Base-by-base conservation (phyloP, 228 moss, liverwort and hornwort genomes). In the Sphagnum magellanicum region DNA sequence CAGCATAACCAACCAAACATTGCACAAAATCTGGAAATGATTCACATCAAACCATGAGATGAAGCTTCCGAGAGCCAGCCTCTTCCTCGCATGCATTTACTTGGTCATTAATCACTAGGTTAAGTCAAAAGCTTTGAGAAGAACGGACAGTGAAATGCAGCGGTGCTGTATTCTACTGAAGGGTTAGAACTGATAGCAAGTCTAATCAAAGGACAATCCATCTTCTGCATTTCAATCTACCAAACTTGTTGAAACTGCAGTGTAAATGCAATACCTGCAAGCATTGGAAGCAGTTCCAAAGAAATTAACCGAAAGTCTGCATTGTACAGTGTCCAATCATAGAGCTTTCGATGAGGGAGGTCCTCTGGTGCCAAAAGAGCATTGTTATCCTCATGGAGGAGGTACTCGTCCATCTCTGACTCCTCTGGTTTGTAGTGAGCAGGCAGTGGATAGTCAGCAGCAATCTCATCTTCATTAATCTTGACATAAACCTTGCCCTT, bases 381-480 rank as follows among this genome's bases (percentile, higher is more conserved):
- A 66, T 78, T 83, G 10, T 84, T 78, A 52, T 93, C 96, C 62
- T 90, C 91, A 51, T 88, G 91, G 49, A 98, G 74, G 6, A 93
- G 61, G 51, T 87, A 98, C 66, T 98, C 97, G 50, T 98, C 97
- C 10, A 81, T 86, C 79, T 98, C 97, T 61, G 90, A 83, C 68
- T 91, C 90, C 78, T 93, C 93, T 48, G 85, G 83, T 67, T 83
- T 90, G 69, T 89, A 93, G 60, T 85, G 92, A 4, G 87, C 91
- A 63, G 97, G 97, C 49, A 92, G 79, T 11, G 97, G 97, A 61
- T 98, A 98, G 50, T 98, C 93, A 9, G 77, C 69, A 6, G 91
- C 93, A 71, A 98, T 93, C 78, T 98, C 97, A 64, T 82, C 79
- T 76, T 98, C 97, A 61, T 93, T 98, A 8, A 98, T 89, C 73